phyloP scores from a whole-genome alignment of 495 filamentous ascomycete genomes.

The Aspergillus heteromorphus region DNA sequence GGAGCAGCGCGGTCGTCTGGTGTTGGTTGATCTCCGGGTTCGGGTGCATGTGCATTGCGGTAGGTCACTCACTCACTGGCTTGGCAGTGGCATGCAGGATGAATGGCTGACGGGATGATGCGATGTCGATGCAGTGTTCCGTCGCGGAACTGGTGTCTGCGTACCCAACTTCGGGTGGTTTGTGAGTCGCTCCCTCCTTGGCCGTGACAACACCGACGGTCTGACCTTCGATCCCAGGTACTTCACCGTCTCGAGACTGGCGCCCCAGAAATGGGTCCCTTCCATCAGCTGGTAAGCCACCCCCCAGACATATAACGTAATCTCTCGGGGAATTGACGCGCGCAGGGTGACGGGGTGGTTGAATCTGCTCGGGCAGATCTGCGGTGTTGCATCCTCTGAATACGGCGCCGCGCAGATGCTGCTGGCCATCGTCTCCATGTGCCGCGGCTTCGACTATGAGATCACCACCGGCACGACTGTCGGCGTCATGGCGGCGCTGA shows the following conservation, averaged over 20 bases:
- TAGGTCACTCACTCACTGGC: slow-evolving; percentile 25
- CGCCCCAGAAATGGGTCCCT: slow-evolving; percentile 34
- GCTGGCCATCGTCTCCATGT: slow-evolving; percentile 60
- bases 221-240: slow-evolving; percentile 19
- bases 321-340: neutral
- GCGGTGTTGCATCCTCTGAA: slow-evolving; percentile 60
- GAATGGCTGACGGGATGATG: neutral
- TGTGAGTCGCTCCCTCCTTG: slow-evolving; percentile 12
- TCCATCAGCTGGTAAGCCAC: slow-evolving; percentile 33
- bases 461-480: slow-evolving; percentile 50
- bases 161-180: slow-evolving; percentile 47
- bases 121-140: slow-evolving; percentile 29
- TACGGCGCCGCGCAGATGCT: slow-evolving; percentile 66
- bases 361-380: slow-evolving; percentile 61
- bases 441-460: slow-evolving; percentile 47
- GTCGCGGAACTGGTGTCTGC: slow-evolving; percentile 52
- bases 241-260: slow-evolving; percentile 39
- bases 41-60: slow-evolving; percentile 59
- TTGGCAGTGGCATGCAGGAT: no score
- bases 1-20: slow-evolving; percentile 57
- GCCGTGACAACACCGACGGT: neutral
- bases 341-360: slow-evolving; percentile 52
- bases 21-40: slow-evolving; percentile 60
- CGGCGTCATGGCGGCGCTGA: slow-evolving; percentile 56
- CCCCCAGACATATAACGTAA: no score